Base-by-base conservation (phyloP, 2,329 filamentous ascomycete species). In the Kalmusia sp. region DNA sequence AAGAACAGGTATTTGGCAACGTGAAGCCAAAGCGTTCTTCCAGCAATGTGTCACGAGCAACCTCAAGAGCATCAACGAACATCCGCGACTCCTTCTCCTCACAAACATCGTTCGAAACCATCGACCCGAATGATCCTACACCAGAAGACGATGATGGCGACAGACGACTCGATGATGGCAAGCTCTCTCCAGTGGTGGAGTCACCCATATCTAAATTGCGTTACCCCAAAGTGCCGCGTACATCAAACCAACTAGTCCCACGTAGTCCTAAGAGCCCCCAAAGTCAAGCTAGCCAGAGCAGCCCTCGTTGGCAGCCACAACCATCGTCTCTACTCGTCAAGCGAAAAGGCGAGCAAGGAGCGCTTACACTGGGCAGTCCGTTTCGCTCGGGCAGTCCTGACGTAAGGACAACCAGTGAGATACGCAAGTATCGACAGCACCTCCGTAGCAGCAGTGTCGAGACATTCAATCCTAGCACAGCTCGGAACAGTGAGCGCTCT, bases 151-250 rank as follows among this genome's bases (percentile, higher is more conserved):
- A 75, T 14, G 73, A 76, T 9, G 73, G 73, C 40, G 67, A 72
- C 24, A 72, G 67, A 56, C 65, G 65, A 45, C 55, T 70, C 6
- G 59, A 60, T 2, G 60, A 67, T 34, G 59, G 65, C 37, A 66
- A 56, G 19, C 69, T 80, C 5, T 76, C 75, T 8, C 76, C 77
- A 4, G 76, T 79, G 1, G 72, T 70, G 4, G 76, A 78, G 52
- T 76, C 74, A 1, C 77, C 78, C 6, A 77, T 79, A n/a, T 72
- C 74, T 17, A 68, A 68, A 0, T 67, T 81, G 11, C 66, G 72
- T 28, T 82, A 82, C 56, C 79, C 79, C 6, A 80, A 81, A 58
- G 68, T 82, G 2, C 79, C 79, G 2, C 68, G 79, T 12, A 73
- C 77, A 15, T 76, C 75, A 6, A 80, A 79, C 44, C 79, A 81